Conservation (phyloP, 2,329 filamentous ascomycete species). For the Dryadomyces sulphureus region DNA sequence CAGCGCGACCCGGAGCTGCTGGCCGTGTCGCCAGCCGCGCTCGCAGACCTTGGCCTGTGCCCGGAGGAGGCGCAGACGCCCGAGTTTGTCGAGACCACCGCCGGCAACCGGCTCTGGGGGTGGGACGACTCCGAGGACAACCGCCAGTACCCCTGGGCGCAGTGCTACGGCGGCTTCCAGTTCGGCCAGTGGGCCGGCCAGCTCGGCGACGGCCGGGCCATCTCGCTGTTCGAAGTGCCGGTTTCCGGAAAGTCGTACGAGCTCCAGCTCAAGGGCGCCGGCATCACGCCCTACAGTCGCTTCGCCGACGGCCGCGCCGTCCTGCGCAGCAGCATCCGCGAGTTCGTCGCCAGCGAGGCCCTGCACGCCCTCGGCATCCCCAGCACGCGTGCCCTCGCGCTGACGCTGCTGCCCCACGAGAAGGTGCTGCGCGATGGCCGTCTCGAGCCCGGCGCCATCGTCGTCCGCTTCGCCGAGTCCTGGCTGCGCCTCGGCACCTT, state of each 20-base stretch:
- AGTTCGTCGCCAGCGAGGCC: conserved; percentile 85
- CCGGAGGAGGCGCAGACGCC: conserved; percentile 52
- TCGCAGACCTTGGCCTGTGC: conserved; percentile 67
- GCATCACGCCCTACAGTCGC: conserved; percentile 82
- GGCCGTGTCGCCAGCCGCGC: conserved; percentile 61
- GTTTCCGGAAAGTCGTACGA: conserved; percentile 85
- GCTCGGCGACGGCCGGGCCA: conserved; percentile 85
- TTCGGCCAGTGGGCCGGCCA: conserved; percentile 90
- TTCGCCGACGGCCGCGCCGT: conserved; percentile 96
- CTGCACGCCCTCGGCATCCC: conserved; percentile 77
- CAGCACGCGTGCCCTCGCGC: conserved; percentile 69
- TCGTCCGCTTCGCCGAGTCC: conserved; percentile 75
- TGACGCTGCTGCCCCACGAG: conserved; percentile 60
- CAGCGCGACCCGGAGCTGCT: conserved; percentile 64
- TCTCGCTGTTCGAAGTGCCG: conserved; percentile 81
- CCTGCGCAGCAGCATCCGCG: conserved; percentile 77
- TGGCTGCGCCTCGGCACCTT: conserved; percentile 96
- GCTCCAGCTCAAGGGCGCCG: conserved; percentile 87
- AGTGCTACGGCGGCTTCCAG: conserved; percentile 82
- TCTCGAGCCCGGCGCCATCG: conserved; percentile 81
- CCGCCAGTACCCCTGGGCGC: conserved; percentile 73
- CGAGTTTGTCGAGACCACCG: conserved; percentile 62
- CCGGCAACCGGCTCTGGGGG: conserved; percentile 71
- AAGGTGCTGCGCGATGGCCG: conserved; percentile 59
- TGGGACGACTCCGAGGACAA: conserved; percentile 28